phyloP scores from a whole-genome alignment of 2,329 filamentous ascomycete genomes.

The Claviceps purpurea region DNA sequence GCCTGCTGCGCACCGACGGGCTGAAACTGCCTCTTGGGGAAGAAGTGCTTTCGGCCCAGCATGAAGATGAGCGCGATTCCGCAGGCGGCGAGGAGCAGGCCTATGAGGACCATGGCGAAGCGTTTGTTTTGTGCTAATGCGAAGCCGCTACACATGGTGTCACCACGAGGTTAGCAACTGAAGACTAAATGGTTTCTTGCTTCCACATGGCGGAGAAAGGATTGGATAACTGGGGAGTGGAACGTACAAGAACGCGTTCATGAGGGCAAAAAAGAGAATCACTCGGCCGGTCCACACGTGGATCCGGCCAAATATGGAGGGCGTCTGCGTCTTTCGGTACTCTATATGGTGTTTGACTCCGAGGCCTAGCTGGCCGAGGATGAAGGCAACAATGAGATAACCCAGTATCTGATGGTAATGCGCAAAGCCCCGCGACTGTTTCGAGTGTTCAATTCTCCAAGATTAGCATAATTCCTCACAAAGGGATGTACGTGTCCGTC shows the following conservation, averaged over 20 bases:
- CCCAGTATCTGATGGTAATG: conserved; percentile 46
- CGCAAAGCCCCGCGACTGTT: conserved; percentile 37
- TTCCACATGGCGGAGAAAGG: too few relatives aligned
- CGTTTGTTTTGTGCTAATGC: conserved; percentile 37
- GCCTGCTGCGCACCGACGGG: conserved; percentile 13
- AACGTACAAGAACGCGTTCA: conserved; percentile 44
- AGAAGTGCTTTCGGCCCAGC: conserved; percentile 16
- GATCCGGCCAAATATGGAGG: conserved; percentile 36
- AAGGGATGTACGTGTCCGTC: background rate
- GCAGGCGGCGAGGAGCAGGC: conserved; percentile 30
- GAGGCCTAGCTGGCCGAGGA: conserved; percentile 39
- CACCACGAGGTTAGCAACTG: conserved; percentile 5
- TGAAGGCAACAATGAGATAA: conserved; percentile 35
- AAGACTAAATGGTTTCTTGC: too few relatives aligned
- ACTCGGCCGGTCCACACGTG: conserved; percentile 46
- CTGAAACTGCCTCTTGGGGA: conserved; percentile 10
- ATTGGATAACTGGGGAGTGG: background rate
- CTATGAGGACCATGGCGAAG: conserved; percentile 34
- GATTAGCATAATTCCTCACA: background rate
- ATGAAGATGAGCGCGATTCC: conserved; percentile 23
- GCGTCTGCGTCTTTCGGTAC: conserved; percentile 33
- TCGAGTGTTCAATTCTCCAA: background rate
- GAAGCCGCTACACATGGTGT: conserved; percentile 33
- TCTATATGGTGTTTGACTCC: conserved; percentile 43
- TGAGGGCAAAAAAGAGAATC: conserved; percentile 37